Conservation (phyloP, 2,329 filamentous ascomycete species). For the Sporothrix phasma region DNA sequence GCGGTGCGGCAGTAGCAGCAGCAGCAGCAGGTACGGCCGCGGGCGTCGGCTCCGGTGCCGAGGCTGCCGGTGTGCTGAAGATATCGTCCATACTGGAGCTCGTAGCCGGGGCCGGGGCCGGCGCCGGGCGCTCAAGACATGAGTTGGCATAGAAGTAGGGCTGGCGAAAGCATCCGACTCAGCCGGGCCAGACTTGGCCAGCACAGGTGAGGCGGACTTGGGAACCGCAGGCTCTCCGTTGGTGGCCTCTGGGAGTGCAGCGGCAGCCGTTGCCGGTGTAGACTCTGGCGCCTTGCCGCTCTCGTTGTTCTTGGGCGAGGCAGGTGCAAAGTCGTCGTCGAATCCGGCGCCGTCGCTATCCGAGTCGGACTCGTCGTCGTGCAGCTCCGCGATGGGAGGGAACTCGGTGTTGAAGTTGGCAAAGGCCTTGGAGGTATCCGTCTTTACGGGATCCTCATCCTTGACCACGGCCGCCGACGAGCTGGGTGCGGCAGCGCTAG, state of each 20-base stretch:
- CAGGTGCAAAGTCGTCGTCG: slow-evolving; percentile 87
- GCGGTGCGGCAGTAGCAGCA: slow-evolving; percentile 16
- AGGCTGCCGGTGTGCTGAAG: slow-evolving; percentile 12
- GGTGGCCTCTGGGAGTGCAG: neutral
- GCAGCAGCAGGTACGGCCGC: slow-evolving; percentile 1
- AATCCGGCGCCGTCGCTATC: slow-evolving; percentile 63
- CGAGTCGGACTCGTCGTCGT: slow-evolving; percentile 72
- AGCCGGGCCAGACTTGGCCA: neutral
- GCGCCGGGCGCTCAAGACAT: neutral
- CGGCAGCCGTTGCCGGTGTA: neutral
- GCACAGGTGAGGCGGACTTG: slow-evolving; percentile 1
- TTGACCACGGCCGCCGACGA: slow-evolving; percentile 21
- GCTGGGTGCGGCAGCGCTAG: slow-evolving; percentile 20
- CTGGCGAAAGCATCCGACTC: neutral
- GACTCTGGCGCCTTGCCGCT: slow-evolving; percentile 19
- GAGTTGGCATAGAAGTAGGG: neutral
- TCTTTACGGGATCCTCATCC: slow-evolving; percentile 28
- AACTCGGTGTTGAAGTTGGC: slow-evolving; percentile 66
- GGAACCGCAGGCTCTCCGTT: neutral
- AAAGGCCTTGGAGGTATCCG: slow-evolving; percentile 32
- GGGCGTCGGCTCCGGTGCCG: neutral
- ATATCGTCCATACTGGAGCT: slow-evolving; percentile 10
- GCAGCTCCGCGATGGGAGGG: slow-evolving; percentile 82
- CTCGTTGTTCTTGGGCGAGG: slow-evolving; percentile 33
- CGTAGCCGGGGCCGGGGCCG: neutral